These are phyloP conservation scores for Phoenix dactylifera DNA, from an alignment of 176 grass and related monocot genomes.

Conservation along the genomic window DNA sequence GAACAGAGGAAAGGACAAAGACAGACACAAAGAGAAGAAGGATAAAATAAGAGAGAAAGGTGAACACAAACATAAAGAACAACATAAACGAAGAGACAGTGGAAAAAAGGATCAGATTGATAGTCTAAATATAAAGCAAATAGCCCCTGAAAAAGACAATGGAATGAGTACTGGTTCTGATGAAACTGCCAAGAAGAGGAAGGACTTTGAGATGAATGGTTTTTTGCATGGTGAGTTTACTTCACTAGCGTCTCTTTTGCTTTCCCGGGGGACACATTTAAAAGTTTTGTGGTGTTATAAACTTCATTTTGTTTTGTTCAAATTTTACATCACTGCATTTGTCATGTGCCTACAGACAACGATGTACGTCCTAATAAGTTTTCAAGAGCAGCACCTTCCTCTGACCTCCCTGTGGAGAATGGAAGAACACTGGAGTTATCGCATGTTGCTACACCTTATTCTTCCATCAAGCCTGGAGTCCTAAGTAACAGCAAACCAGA, in stretches of 20 bases:
- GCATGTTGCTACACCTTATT: conserved; percentile 6
- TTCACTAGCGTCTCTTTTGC: not conserved
- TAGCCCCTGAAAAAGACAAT: not conserved
- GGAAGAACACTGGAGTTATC: conserved; percentile 1
- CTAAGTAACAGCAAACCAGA: conserved; percentile 9
- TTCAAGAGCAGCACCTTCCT: conserved; percentile 14
- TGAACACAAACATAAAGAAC: conserved; percentile 1
- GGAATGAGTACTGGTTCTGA: not conserved
- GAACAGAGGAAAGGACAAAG: conserved; percentile 19
- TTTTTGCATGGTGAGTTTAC: conserved; percentile 1
- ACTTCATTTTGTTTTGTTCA: not conserved
- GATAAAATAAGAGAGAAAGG: conserved; percentile 7
- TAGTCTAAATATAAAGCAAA: not conserved
- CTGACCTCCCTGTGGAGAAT: conserved; percentile 5
- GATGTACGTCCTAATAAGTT: conserved; percentile 14
- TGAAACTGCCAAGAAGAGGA: conserved; percentile 12
- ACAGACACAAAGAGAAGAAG: conserved; percentile 9
- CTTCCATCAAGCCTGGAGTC: conserved; percentile 10
- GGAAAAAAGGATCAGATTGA: not conserved
- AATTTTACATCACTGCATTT: conserved; percentile 17
- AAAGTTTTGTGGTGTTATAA: too few relatives aligned
- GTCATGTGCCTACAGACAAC: conserved; percentile 26
- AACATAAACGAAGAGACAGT: conserved; percentile 13
- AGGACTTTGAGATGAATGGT: conserved; percentile 9
- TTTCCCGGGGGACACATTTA: too few relatives aligned